Evolutionary conservation across 1,284 basidiomycete species (phyloP).

Genomic region (Violaceomyces palustris): DNA sequence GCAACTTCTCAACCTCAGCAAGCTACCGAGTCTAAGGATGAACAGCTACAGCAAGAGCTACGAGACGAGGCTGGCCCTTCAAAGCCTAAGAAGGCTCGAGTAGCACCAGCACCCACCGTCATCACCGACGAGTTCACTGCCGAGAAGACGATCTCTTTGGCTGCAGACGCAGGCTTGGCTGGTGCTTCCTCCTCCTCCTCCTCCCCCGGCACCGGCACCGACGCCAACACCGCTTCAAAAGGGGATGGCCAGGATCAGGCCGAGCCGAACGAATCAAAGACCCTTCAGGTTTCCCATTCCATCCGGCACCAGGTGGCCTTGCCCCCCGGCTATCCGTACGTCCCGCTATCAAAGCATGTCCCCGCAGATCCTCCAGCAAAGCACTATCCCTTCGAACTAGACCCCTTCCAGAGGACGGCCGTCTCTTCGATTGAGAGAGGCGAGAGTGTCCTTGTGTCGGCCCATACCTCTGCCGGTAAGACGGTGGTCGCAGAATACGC

Average conservation of each 20-base stretch:
- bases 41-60: not conserved
- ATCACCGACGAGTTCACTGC: conserved; percentile 43
- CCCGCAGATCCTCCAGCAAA: conserved; percentile 84
- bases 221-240: too few species aligned
- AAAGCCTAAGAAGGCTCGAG: conserved; percentile 21
- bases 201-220: too few species aligned
- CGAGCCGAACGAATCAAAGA: too few species aligned
- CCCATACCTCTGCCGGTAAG: conserved; percentile 96
- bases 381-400: conserved; percentile 90
- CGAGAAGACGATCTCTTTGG: conserved; percentile 20
- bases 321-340: conserved; percentile 84
- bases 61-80: conserved; percentile 15
- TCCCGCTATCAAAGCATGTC: conserved; percentile 86
- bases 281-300: conserved; percentile 45
- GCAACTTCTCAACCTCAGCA: not conserved
- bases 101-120: conserved; percentile 22
- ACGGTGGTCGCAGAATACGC: conserved; percentile 99
- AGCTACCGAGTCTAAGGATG: not conserved
- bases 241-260: too few species aligned
- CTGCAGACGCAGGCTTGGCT: conserved; percentile 9
- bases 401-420: conserved; percentile 95
- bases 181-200: too few species aligned
- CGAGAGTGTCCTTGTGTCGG: conserved; percentile 96
- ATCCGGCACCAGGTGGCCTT: conserved; percentile 92
- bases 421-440: conserved; percentile 92